Evolutionary conservation across 139 green algal species (phyloP), one percentile per base, ranked within the genome.

Genomic region (Helicosporidium sp.): DNA sequence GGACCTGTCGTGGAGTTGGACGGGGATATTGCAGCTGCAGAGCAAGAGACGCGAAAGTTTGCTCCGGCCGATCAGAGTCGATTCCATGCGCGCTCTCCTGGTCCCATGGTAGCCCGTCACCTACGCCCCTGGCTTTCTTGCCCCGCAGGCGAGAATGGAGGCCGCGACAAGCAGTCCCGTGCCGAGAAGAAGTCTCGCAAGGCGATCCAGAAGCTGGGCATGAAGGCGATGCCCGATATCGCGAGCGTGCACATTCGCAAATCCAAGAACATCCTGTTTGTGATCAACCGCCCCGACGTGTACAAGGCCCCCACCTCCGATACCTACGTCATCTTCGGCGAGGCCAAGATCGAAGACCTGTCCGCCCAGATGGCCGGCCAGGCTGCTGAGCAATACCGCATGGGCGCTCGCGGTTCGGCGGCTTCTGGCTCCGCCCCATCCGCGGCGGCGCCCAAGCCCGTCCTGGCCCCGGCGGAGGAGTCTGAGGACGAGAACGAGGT

Each of bases 331-430:
- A 94, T 98, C 68, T 98, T 98, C 55, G 89, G 89, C 39, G 89
- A 98, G 75, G 85, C 85, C 43, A 95, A 97, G 83, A 94, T 97
- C 17, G 89, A 98, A 79, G 89, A 98, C 65, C 68, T 96, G 12
- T 76, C 59, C 37, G 79, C 86, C 3, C 76, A 93, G 60, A 76
- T 74, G 17, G 71, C 84, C 47, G 61, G 66, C 4, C 48, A 54
- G 18, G 78, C 77, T 7, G 80, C 84, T n/a, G 74, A 93, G 66
- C 83, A 91, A 31, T n/a, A 22, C 22, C 13, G 8, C 42, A 19
- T 47, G 7, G 42, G 12, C 1, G 22, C 22, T 47, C 10, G 10
- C 1, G 31, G 31, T 37, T 6, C n/a, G n/a, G n/a, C n/a, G n/a
- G n/a, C n/a, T n/a, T n/a, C n/a, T n/a, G n/a, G n/a, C n/a, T n/a